Percentiles rank a stretch among this genome's conserved stretches.
Conservation (phyloP, 1,284 basidiomycete species). For the Ustanciosporium gigantosporum region DNA sequence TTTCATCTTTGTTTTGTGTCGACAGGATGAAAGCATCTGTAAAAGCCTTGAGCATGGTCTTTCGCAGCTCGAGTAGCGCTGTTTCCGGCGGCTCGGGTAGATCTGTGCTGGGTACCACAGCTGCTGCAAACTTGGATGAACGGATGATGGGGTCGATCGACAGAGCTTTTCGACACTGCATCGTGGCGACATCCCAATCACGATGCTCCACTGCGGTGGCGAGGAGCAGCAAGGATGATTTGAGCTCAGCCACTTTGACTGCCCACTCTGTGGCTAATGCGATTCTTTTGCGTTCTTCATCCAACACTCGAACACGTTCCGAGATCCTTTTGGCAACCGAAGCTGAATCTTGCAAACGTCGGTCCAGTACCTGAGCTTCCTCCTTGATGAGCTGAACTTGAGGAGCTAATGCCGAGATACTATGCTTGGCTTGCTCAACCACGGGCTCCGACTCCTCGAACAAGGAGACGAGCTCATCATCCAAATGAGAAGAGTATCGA, state of each 20-base stretch:
- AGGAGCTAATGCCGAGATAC: conserved; percentile 67
- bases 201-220: conserved; percentile 76
- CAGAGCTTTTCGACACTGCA: conserved; percentile 88
- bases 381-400: conserved; percentile 69
- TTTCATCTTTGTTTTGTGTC: conserved; percentile 68
- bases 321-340: conserved; percentile 86
- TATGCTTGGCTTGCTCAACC: conserved; percentile 17
- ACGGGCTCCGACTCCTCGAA: conserved; percentile 66
- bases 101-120: conserved; percentile 84
- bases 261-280: conserved; percentile 82
- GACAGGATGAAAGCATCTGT: conserved; percentile 78
- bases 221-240: conserved; percentile 79
- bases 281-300: conserved; percentile 86
- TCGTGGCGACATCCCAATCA: conserved; percentile 93
- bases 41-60: conserved; percentile 78
- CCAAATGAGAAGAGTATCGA: conserved; percentile 76
- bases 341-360: conserved; percentile 72
- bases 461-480: conserved; percentile 74
- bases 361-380: conserved; percentile 69
- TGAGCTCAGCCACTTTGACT: conserved; percentile 83
- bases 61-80: conserved; percentile 76
- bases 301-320: conserved; percentile 79
- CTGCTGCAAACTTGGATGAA: conserved; percentile 81
- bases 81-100: conserved; percentile 82
- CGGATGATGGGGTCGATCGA: conserved; percentile 76